These are phyloP conservation scores for Pichia exigua DNA, from an alignment of 805 yeast genomes.

Conservation along the genomic window DNA sequence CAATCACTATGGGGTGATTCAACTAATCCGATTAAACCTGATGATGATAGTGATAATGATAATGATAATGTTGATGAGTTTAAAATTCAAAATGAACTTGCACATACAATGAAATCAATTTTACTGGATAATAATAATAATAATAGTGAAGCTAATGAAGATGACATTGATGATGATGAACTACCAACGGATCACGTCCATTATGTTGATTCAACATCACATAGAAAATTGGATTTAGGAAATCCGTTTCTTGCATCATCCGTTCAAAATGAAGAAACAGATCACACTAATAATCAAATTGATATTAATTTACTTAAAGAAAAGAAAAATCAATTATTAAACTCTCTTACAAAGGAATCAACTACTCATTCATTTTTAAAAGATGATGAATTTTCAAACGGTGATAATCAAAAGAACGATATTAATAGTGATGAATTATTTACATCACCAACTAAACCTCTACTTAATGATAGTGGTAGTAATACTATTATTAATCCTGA, in stretches of 20 bases:
- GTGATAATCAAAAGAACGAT: background rate
- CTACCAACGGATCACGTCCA: constrained; percentile 7
- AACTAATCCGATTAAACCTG: background rate
- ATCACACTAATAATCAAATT: constrained; percentile 5
- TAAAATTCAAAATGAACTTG: constrained; percentile 17
- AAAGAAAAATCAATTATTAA: constrained; percentile 31
- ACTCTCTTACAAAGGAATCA: constrained; percentile 29
- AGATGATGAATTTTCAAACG: background rate
- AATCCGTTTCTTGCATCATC: constrained; percentile 5
- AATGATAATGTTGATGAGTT: constrained; percentile 11
- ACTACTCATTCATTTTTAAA: background rate
- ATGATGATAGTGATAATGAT: background rate
- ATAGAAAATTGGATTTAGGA: constrained; percentile 4
- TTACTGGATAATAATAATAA: background rate
- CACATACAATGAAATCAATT: constrained; percentile 15
- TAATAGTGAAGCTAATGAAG: constrained; percentile 4
- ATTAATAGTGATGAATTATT: constrained; percentile 3
- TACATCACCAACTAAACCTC: constrained; percentile 10
- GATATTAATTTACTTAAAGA: constrained; percentile 21
- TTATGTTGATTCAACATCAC: constrained; percentile 7
- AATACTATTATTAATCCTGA: background rate
- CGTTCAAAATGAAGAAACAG: background rate
- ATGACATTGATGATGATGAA: constrained; percentile 9
- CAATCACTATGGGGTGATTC: background rate
- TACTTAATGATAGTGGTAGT: background rate